phyloP scores from a whole-genome alignment of 768 basidiomycete species.

The Suillus clintonianus region DNA sequence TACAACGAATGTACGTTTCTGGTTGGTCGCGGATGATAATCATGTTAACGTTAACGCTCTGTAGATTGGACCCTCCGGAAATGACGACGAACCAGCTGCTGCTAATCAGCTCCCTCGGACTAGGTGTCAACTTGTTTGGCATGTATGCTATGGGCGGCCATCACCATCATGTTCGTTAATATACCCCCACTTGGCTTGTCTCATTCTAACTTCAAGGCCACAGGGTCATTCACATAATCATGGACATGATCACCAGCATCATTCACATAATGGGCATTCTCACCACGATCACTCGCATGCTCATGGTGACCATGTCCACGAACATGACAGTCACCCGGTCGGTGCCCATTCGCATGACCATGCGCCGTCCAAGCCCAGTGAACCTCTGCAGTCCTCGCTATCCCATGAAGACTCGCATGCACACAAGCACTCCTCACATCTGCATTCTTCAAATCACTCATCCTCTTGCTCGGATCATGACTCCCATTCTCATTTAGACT shows the following conservation, averaged over 20 bases:
- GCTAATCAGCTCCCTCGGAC: conserved; percentile 83
- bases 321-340: conserved; percentile 21
- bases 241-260: conserved; percentile 21
- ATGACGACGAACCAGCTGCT: conserved; percentile 96
- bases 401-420: conserved; percentile 24
- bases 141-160: conserved; percentile 99
- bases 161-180: conserved; percentile 66
- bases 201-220: conserved; percentile 13
- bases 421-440: conserved; percentile 20
- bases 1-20: conserved; percentile 79
- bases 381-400: conserved; percentile 27
- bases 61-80: conserved; percentile 89
- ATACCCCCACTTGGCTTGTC: conserved; percentile 1
- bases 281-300: conserved; percentile 36
- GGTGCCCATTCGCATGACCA: conserved; percentile 26
- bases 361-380: conserved; percentile 12
- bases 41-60: not conserved
- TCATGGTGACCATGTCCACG: conserved; percentile 33
- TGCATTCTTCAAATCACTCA: conserved; percentile 26
- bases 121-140: conserved; percentile 94
- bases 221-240: conserved; percentile 7
- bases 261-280: conserved; percentile 23
- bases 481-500: conserved; percentile 15
- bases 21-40: not conserved
- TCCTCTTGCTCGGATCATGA: conserved; percentile 29